A percentile compares a stretch with the other conserved stretches of the same genome.
These are phyloP conservation scores for Cutaneotrichosporon mucoides DNA, from an alignment of 1,284 basidiomycete species.

Conservation along the genomic window DNA sequence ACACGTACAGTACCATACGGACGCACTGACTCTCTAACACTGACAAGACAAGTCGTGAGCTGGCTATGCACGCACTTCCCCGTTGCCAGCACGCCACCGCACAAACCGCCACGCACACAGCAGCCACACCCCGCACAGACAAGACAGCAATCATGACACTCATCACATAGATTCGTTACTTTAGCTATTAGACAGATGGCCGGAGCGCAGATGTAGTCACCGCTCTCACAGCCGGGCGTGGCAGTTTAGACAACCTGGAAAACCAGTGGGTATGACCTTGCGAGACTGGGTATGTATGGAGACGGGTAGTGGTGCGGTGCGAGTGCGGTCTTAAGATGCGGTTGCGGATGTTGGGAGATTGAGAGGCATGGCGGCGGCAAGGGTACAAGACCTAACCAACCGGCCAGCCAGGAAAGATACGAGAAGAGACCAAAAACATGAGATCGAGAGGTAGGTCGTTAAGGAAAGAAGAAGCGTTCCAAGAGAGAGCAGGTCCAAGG, in stretches of 20 bases:
- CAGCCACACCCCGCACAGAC: background rate
- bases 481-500: background rate
- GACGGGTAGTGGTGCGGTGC: background rate
- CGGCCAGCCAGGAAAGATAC: too few species aligned
- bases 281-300: background rate
- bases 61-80: background rate
- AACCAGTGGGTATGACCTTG: background rate
- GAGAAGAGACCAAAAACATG: background rate
- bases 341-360: too few species aligned
- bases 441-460: background rate
- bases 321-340: background rate
- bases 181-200: background rate
- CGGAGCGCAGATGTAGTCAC: background rate
- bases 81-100: too few species aligned
- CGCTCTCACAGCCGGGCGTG: background rate
- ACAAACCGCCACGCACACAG: background rate
- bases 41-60: too few species aligned
- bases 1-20: too few species aligned
- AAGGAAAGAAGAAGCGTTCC: background rate
- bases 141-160: background rate
- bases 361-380: too few species aligned
- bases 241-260: conserved; percentile 1
- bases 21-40: too few species aligned
- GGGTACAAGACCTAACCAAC: too few species aligned
- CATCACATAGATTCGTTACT: conserved; percentile 5